Percentiles rank a stretch among this genome's conserved stretches.
phyloP scores from a whole-genome alignment of 2,329 filamentous ascomycete genomes.

The Trichoderma endophyticum region DNA sequence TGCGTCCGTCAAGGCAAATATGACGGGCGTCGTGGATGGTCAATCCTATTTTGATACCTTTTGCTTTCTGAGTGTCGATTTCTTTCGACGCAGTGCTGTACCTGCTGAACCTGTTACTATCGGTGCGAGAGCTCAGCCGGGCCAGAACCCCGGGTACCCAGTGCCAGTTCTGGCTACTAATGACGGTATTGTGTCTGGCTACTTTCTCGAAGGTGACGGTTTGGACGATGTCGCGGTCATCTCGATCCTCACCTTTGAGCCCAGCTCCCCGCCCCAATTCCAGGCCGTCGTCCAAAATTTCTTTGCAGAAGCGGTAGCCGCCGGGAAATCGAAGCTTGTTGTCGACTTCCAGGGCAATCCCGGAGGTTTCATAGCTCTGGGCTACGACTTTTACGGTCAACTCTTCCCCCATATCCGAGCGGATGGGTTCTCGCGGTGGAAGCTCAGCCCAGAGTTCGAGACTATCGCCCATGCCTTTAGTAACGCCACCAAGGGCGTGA shows the following conservation, averaged over 20 bases:
- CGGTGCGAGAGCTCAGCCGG: neutral
- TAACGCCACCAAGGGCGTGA: slow-evolving; percentile 41
- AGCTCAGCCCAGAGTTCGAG: slow-evolving; percentile 40
- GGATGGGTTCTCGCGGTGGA: slow-evolving; percentile 40
- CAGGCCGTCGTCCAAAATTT: slow-evolving; percentile 35
- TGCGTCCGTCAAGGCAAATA: slow-evolving; percentile 29
- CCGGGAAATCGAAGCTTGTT: slow-evolving; percentile 57
- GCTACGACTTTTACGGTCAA: slow-evolving; percentile 60
- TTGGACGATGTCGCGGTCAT: slow-evolving; percentile 35
- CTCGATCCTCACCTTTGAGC: slow-evolving; percentile 27
- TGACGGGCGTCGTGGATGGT: slow-evolving; percentile 33
- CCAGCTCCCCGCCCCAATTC: slow-evolving; percentile 32
- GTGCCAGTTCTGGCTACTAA: slow-evolving; percentile 29
- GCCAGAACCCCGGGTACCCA: slow-evolving; percentile 26
- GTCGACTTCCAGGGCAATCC: slow-evolving; percentile 46
- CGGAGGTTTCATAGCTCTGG: slow-evolving; percentile 57
- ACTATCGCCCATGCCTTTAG: slow-evolving; percentile 44
- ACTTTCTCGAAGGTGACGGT: slow-evolving; percentile 35
- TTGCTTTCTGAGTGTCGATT: slow-evolving; percentile 26
- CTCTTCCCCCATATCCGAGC: slow-evolving; percentile 42
- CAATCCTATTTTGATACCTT: slow-evolving; percentile 34
- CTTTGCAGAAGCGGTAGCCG: slow-evolving; percentile 36
- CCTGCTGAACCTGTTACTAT: neutral
- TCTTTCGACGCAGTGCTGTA: neutral
- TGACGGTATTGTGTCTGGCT: slow-evolving; percentile 28